Evolutionary conservation across 2,329 filamentous ascomycete genomes (phyloP).

Genomic region (Penicillium sp.): DNA sequence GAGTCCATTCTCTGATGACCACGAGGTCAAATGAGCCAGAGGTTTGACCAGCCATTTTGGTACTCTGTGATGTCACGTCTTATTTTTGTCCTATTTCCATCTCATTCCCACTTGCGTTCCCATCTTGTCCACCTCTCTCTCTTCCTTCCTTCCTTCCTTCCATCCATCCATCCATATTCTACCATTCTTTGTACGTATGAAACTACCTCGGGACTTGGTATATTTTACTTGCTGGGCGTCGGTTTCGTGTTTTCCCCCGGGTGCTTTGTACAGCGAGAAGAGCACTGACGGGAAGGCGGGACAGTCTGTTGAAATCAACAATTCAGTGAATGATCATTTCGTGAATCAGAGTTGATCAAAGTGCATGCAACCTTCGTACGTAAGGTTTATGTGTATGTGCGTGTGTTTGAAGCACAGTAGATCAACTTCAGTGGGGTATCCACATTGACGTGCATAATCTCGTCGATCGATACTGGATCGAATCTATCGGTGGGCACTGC

Average conservation of each 20-base stretch:
- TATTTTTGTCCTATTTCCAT: slow-evolving; percentile 12
- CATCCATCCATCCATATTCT: slow-evolving; percentile 1
- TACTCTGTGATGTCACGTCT: slow-evolving; percentile 3
- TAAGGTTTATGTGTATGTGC: neutral
- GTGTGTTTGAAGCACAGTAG: neutral
- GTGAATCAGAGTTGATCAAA: neutral
- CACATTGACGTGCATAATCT: neutral
- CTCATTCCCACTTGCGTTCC: slow-evolving; percentile 5
- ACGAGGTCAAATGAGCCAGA: slow-evolving; percentile 44
- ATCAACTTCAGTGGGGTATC: neutral
- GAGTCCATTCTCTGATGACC: slow-evolving; percentile 51
- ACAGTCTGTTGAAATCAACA: slow-evolving; percentile 22
- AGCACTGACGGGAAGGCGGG: slow-evolving; percentile 19
- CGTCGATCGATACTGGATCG: neutral
- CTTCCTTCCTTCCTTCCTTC: neutral
- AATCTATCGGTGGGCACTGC: neutral
- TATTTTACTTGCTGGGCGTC: slow-evolving; percentile 22
- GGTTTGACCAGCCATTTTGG: slow-evolving; percentile 12
- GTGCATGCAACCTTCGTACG: neutral
- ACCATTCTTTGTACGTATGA: slow-evolving; percentile 34
- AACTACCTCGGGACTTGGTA: slow-evolving; percentile 20
- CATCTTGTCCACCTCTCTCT: neutral
- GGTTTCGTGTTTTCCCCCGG: slow-evolving; percentile 16
- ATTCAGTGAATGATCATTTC: neutral
- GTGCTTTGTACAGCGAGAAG: slow-evolving; percentile 31